Percentiles rank a stretch among this genome's conserved stretches.
Conservation (phyloP, 352 stramenopile genomes). For the Phytophthora pinifolia region DNA sequence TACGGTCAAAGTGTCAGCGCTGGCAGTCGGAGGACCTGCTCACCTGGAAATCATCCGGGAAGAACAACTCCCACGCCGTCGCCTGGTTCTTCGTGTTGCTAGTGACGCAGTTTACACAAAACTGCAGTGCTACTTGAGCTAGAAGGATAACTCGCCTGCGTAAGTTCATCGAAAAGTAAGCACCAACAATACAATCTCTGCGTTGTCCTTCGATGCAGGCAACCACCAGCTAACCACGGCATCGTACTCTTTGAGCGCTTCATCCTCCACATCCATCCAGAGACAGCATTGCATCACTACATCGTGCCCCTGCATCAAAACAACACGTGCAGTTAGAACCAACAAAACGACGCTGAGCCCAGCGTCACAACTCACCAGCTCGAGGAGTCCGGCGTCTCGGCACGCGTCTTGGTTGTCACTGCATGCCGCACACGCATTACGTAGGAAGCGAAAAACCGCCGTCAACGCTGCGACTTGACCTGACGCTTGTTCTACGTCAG, state of each 20-base stretch:
- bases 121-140: slow-evolving; percentile 70
- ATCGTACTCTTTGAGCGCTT: slow-evolving; percentile 42
- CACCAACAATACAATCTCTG: slow-evolving; percentile 4
- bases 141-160: slow-evolving; percentile 51
- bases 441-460: slow-evolving; percentile 66
- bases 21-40: neutral
- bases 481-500: slow-evolving; percentile 7
- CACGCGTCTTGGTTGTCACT: slow-evolving; percentile 55
- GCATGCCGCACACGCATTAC: slow-evolving; percentile 62
- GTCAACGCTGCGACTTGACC: slow-evolving; percentile 28
- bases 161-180: neutral
- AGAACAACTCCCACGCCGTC: slow-evolving; percentile 60
- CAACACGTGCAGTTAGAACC: slow-evolving; percentile 6
- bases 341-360: neutral
- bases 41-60: slow-evolving; percentile 72
- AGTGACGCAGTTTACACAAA: slow-evolving; percentile 69
- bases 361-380: slow-evolving; percentile 9
- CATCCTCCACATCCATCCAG: slow-evolving; percentile 67
- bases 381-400: slow-evolving; percentile 19
- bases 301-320: slow-evolving; percentile 36
- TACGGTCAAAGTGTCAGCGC: neutral
- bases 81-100: slow-evolving; percentile 47
- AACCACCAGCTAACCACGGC: neutral
- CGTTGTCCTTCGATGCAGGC: neutral
- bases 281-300: slow-evolving; percentile 41